A percentile compares a stretch with the other conserved stretches of the same genome.
Evolutionary conservation across 306 rosid genomes (phyloP).

Genomic region (Medicago arabica): DNA sequence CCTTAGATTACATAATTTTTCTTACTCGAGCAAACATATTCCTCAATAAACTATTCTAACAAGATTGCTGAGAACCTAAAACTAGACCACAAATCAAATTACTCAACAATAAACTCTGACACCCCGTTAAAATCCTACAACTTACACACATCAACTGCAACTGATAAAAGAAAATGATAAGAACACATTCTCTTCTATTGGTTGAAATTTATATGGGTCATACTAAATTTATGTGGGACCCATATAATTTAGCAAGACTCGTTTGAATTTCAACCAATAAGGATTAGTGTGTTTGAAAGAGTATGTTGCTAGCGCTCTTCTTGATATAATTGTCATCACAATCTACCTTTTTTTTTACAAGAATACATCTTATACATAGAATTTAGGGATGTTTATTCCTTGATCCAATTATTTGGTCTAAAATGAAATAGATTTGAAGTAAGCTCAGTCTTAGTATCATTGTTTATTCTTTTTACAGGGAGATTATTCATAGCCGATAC

Average conservation of each 20-base stretch:
- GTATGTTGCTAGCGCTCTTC: neutral
- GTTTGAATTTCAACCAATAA: neutral
- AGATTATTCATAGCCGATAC: constrained; percentile 89
- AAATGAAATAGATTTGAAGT: neutral
- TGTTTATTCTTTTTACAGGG: constrained; percentile 57
- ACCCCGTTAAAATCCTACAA: neutral
- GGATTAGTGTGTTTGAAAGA: neutral
- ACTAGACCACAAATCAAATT: constrained; percentile 16
- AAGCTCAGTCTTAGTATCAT: constrained; percentile 22
- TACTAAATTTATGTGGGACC: neutral
- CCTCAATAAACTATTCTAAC: constrained; percentile 4
- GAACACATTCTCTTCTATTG: neutral
- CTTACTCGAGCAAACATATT: neutral
- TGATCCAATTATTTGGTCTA: constrained; percentile 30
- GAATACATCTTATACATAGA: constrained; percentile 28
- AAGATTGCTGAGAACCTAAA: neutral
- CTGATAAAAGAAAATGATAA: neutral
- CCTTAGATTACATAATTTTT: neutral
- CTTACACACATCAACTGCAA: neutral
- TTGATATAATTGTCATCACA: constrained; percentile 5
- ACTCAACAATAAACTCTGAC: constrained; percentile 1
- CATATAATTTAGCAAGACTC: neutral
- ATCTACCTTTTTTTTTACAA: constrained; percentile 15
- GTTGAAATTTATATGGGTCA: neutral
- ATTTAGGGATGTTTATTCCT: constrained; percentile 30